Conservation (phyloP, 768 basidiomycete species). For the Tricholoma bakamatsutake region DNA sequence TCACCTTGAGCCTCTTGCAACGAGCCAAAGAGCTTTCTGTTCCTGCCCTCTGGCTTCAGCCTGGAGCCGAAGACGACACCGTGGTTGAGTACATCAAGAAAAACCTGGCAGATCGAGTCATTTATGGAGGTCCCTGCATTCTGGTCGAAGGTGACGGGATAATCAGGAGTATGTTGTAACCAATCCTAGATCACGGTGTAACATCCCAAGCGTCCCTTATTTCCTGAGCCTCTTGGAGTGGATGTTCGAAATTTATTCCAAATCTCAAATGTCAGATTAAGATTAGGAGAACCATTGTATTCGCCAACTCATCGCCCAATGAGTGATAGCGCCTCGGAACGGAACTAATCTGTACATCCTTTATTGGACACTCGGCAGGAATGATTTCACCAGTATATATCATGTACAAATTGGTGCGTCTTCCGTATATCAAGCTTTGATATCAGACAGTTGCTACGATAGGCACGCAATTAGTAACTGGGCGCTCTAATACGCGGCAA, state of each 20-base stretch:
- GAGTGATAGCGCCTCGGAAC: not conserved
- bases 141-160: constrained; percentile 65
- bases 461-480: no score
- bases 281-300: not conserved
- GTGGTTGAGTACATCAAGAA: constrained; percentile 63
- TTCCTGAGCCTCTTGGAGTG: not conserved
- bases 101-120: constrained; percentile 61
- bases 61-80: constrained; percentile 69
- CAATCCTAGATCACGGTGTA: not conserved
- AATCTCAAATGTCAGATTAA: not conserved
- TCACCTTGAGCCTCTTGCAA: constrained; percentile 64
- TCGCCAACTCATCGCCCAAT: not conserved
- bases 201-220: not conserved
- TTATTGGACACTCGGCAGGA: not conserved
- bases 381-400: not conserved
- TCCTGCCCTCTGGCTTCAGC: constrained; percentile 86
- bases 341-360: not conserved
- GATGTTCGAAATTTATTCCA: not conserved
- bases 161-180: constrained; percentile 23
- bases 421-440: not conserved
- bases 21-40: constrained; percentile 63
- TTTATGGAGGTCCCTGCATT: constrained; percentile 80
- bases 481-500: no score
- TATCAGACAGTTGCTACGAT: no score
- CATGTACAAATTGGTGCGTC: not conserved